A percentile compares a stretch with the other conserved stretches of the same genome.
These are phyloP conservation scores for Theileria luwenshuni DNA, from an alignment of 169 alveolate species.

Conservation along the genomic window DNA sequence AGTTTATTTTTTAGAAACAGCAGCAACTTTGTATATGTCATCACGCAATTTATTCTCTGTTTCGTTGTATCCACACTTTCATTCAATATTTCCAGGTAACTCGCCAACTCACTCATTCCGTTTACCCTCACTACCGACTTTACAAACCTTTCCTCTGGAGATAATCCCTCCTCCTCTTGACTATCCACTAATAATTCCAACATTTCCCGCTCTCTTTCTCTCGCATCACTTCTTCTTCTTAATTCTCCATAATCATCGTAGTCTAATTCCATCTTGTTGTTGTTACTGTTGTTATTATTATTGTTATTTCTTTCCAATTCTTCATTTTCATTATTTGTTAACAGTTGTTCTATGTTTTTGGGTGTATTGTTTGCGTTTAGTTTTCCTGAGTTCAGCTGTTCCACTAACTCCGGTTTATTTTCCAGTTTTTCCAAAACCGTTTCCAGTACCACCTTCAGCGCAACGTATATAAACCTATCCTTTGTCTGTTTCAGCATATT, in stretches of 20 bases:
- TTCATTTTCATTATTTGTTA: neutral
- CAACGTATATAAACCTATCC: conserved; percentile 32
- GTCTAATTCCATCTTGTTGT: neutral
- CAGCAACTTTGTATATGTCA: conserved; percentile 30
- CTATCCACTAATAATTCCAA: neutral
- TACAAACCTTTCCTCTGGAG: conserved; percentile 14
- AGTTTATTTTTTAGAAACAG: conserved; percentile 32
- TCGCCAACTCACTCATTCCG: conserved; percentile 30
- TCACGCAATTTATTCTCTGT: conserved; percentile 42
- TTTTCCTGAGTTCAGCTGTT: neutral
- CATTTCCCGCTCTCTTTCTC: neutral
- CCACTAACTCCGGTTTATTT: neutral
- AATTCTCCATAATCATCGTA: neutral
- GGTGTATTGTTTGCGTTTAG: neutral
- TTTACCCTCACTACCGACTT: conserved; percentile 26
- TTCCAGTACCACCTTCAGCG: conserved; percentile 24
- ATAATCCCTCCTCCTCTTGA: neutral
- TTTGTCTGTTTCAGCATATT: conserved; percentile 25
- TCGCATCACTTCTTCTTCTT: neutral
- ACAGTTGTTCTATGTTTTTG: neutral
- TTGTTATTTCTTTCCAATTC: neutral
- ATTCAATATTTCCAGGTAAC: conserved; percentile 13
- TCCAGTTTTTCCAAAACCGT: conserved; percentile 3
- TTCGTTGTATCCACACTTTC: conserved; percentile 18
- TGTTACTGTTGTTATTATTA: neutral